phyloP scores from a whole-genome alignment of 2,329 filamentous ascomycete species.

The Exophiala xenobiotica region DNA sequence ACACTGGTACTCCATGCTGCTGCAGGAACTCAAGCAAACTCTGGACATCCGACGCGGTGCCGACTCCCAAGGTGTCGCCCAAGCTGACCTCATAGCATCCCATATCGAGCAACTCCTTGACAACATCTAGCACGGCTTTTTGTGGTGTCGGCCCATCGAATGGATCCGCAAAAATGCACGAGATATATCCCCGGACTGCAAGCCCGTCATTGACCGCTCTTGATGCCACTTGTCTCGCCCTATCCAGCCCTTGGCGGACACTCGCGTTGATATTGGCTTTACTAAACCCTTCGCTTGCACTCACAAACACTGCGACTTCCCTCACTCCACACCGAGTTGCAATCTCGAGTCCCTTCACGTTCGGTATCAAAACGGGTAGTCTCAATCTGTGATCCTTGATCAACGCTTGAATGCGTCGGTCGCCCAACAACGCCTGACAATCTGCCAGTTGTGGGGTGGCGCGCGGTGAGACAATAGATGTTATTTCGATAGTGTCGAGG shows the following conservation, averaged over 20 bases:
- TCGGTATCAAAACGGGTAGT: conserved; percentile 43
- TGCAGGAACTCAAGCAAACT: conserved; percentile 37
- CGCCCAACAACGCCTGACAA: conserved; percentile 31
- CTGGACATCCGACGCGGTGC: conserved; percentile 53
- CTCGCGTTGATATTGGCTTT: conserved; percentile 44
- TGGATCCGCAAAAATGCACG: conserved; percentile 45
- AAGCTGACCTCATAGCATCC: conserved; percentile 89
- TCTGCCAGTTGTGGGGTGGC: conserved; percentile 73
- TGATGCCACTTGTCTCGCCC: conserved; percentile 36
- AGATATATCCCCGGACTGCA: conserved; percentile 37
- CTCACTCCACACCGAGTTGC: conserved; percentile 47
- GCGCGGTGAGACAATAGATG: not conserved
- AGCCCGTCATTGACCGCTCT: conserved; percentile 34
- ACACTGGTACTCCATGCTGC: conserved; percentile 59
- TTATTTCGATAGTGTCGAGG: not conserved
- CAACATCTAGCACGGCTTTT: conserved; percentile 51
- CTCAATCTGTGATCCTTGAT: conserved; percentile 20
- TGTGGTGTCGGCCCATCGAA: conserved; percentile 55
- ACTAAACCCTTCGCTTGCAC: conserved; percentile 45
- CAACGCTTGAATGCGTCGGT: conserved; percentile 3
- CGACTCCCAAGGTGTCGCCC: conserved; percentile 89
- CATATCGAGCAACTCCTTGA: conserved; percentile 69
- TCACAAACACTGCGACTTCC: conserved; percentile 45
- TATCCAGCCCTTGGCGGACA: conserved; percentile 39
- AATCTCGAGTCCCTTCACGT: conserved; percentile 53